These are phyloP conservation scores for Bretziella fagacearum DNA, from an alignment of 2,329 filamentous ascomycete species.

Conservation along the genomic window DNA sequence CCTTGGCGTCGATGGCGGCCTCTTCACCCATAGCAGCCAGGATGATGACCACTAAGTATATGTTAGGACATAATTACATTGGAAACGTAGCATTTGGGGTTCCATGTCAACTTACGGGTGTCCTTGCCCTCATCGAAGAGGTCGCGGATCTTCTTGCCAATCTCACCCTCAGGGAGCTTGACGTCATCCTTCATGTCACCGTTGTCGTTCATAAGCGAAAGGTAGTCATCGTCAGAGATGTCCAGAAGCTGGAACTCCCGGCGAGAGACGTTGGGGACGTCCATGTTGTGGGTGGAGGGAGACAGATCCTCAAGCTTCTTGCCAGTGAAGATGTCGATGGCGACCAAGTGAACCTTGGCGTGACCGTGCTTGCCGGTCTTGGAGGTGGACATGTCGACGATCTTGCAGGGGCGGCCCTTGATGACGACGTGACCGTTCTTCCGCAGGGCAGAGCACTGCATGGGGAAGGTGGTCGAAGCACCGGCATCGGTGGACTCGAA, in stretches of 20 bases:
- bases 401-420: conserved; percentile 99
- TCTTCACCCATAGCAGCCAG: conserved; percentile 95
- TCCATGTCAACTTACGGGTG: conserved; percentile 66
- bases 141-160: conserved; percentile 71
- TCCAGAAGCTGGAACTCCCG: conserved; percentile 88
- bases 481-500: conserved; percentile 95
- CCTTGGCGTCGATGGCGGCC: conserved; percentile 81
- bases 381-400: conserved; percentile 99
- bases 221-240: conserved; percentile 84
- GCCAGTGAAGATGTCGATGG: conserved; percentile 96
- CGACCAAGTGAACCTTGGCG: conserved; percentile 98
- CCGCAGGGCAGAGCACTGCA: conserved; percentile 98
- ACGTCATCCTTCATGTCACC: conserved; percentile 90
- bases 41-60: conserved; percentile 60
- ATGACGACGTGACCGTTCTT: conserved; percentile 99
- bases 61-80: neutral
- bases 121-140: conserved; percentile 86
- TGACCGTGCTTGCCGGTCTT: conserved; percentile 99
- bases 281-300: conserved; percentile 95
- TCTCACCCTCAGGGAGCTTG: conserved; percentile 74
- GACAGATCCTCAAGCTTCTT: conserved; percentile 99
- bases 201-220: conserved; percentile 69
- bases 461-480: conserved; percentile 83
- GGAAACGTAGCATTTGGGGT: too few species aligned
- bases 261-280: conserved; percentile 85